A percentile compares a stretch with the other conserved stretches of the same genome.
These are phyloP conservation scores for Penicillium canescens DNA, from an alignment of 495 filamentous ascomycete genomes.

Conservation along the genomic window DNA sequence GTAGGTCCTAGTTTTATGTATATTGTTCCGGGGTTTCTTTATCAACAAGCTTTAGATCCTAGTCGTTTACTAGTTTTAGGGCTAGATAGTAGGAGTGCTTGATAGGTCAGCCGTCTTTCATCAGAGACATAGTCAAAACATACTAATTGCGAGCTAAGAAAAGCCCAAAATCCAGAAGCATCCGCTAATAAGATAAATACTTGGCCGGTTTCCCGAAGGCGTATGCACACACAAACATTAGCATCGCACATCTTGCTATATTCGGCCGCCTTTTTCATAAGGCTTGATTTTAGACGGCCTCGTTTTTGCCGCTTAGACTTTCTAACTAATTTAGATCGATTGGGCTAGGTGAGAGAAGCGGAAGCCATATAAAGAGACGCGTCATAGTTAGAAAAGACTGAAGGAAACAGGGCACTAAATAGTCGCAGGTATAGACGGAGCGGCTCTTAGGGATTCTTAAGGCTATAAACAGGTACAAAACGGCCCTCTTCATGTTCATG, in stretches of 20 bases:
- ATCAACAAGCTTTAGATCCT: too few relatives aligned
- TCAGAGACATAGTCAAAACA: background rate
- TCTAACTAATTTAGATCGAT: background rate
- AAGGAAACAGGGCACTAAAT: background rate
- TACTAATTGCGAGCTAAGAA: slow-evolving; percentile 8
- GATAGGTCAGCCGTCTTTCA: background rate
- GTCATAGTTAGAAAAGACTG: background rate
- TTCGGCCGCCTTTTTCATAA: slow-evolving; percentile 11
- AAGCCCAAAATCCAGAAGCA: slow-evolving; percentile 9
- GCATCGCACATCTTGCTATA: slow-evolving; percentile 14
- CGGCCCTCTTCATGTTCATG: background rate
- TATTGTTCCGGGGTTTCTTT: too few relatives aligned
- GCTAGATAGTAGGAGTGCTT: slow-evolving; percentile 11
- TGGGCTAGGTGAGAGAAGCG: background rate
- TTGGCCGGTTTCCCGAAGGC: slow-evolving; percentile 13
- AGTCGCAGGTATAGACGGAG: background rate
- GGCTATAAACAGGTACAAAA: background rate
- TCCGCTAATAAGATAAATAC: slow-evolving; percentile 16
- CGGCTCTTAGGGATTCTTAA: background rate
- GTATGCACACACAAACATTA: slow-evolving; percentile 14
- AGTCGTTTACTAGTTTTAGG: background rate
- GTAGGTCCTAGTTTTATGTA: too few relatives aligned
- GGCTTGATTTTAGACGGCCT: slow-evolving; percentile 5
- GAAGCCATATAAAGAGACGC: background rate
- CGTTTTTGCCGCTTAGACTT: slow-evolving; percentile 7